Evolutionary conservation across 1,284 basidiomycete genomes (phyloP).

Genomic region (Papiliotrema terrestris): DNA sequence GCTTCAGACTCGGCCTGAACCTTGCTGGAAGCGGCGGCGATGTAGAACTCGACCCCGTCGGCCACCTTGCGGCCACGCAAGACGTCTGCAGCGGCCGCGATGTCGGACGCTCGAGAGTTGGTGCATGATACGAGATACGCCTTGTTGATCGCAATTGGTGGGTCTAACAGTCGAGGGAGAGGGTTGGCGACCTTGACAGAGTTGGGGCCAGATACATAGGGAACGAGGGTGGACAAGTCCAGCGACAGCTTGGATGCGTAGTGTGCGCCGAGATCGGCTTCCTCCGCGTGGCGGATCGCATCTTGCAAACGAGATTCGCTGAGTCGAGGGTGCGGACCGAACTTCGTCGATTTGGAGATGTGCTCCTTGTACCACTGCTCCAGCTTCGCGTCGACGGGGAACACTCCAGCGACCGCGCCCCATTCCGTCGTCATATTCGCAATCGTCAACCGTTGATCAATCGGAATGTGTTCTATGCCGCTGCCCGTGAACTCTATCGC

Average conservation of each 20-base stretch:
- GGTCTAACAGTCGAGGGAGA: constrained; percentile 70
- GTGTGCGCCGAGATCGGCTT: constrained; percentile 72
- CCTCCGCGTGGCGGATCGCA: constrained; percentile 58
- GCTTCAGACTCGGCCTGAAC: constrained; percentile 88
- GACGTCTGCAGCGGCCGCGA: constrained; percentile 85
- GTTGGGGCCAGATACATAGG: constrained; percentile 95
- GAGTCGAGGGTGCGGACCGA: constrained; percentile 74
- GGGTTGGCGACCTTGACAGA: constrained; percentile 95
- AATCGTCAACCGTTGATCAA: constrained; percentile 94
- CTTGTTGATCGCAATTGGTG: constrained; percentile 84
- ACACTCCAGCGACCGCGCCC: constrained; percentile 94
- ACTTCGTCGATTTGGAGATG: constrained; percentile 14
- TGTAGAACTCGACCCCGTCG: constrained; percentile 91
- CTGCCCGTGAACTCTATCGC: constrained; percentile 97
- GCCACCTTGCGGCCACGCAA: constrained; percentile 81
- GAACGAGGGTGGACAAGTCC: constrained; percentile 88
- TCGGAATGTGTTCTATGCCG: constrained; percentile 71
- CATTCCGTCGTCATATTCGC: constrained; percentile 99
- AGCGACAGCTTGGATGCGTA: constrained; percentile 89
- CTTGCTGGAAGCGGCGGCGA: constrained; percentile 87
- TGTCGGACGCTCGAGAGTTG: constrained; percentile 93
- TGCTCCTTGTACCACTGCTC: constrained; percentile 76
- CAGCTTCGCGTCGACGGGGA: constrained; percentile 83
- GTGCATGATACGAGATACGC: constrained; percentile 98
- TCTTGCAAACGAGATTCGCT: constrained; percentile 69